These are phyloP conservation scores for Wallacemonas collosoma DNA, from an alignment of 208 protist species.

Conservation along the genomic window DNA sequence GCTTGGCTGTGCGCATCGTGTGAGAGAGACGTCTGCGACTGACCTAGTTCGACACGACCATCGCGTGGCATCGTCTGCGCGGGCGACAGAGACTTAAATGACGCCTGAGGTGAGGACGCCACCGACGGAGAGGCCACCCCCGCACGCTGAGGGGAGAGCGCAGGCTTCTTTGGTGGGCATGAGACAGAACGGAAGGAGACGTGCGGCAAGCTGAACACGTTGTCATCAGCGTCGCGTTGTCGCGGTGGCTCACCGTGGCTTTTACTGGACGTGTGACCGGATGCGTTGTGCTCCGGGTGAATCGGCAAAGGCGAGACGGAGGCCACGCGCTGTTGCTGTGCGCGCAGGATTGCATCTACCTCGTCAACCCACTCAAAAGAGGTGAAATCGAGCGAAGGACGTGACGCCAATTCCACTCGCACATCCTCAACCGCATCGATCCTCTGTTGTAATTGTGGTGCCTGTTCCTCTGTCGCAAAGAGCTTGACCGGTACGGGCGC, in stretches of 20 bases:
- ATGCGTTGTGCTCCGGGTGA: conserved; percentile 13
- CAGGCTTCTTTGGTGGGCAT: neutral
- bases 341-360: conserved; percentile 33
- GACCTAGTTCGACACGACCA: too few relatives aligned
- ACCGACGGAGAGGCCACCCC: too few relatives aligned
- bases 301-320: conserved; percentile 31
- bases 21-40: too few relatives aligned
- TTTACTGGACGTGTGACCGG: neutral
- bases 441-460: neutral
- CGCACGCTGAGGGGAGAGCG: neutral
- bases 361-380: conserved; percentile 55
- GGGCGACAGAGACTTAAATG: too few relatives aligned
- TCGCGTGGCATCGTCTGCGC: too few relatives aligned
- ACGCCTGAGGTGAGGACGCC: too few relatives aligned
- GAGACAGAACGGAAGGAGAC: conserved; percentile 5
- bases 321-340: conserved; percentile 46
- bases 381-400: conserved; percentile 31
- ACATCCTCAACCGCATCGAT: too few relatives aligned
- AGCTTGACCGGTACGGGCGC: neutral
- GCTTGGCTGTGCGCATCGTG: too few relatives aligned
- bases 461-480: neutral
- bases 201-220: conserved; percentile 4
- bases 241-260: neutral
- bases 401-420: neutral
- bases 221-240: neutral